Base-by-base conservation (phyloP, 495 filamentous ascomycete genomes). In the Penicillium samsonianum region DNA sequence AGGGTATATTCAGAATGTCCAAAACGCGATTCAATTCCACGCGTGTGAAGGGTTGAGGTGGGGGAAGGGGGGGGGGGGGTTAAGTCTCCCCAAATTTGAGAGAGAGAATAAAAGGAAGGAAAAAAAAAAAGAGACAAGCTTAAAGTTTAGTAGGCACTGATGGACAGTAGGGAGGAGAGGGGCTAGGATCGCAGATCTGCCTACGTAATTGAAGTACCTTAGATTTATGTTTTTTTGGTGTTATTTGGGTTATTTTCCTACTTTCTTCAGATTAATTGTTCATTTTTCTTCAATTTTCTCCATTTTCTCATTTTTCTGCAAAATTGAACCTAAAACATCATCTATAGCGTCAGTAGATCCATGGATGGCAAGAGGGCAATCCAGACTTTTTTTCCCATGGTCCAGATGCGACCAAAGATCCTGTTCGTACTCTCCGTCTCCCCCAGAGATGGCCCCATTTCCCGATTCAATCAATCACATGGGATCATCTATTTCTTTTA, bases 171-270 rank as follows among this genome's bases (percentile, higher is more conserved):
- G 35, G 35, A 55, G 30, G 57, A 41, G 61, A 64, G 64, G 64
- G 61, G 46, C 64, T 47, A 50, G 40, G 60, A 64, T 59, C 63
- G 50, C 48, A 60, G 65, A 68, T 68, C 63, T 47, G 42, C 0
- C 63, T 62, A 68, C 61, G 63, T 66, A 67, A 64, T 49, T 35
- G 53, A 38, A 55, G 5, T 12, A 44, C 26, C 37, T 22, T 20
- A 14, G 11, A 43, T 43, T 42, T 12, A 28, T 4, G 5, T 35
- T 9, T 2, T 48, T 31, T 46, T 25, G 22, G 22, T 26, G 20
- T 26, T 25, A 30, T 47, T 28, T 43, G 9, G 17, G 17, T 33
- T 11, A 20, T 35, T 45, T 45, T 31, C 28, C 46, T 53, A 53
- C 48, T 43, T 60, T n/a, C n/a, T n/a, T n/a, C n/a, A n/a, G n/a